Conservation (phyloP, 129 eudicot species). For the Saussurea involucrata region DNA sequence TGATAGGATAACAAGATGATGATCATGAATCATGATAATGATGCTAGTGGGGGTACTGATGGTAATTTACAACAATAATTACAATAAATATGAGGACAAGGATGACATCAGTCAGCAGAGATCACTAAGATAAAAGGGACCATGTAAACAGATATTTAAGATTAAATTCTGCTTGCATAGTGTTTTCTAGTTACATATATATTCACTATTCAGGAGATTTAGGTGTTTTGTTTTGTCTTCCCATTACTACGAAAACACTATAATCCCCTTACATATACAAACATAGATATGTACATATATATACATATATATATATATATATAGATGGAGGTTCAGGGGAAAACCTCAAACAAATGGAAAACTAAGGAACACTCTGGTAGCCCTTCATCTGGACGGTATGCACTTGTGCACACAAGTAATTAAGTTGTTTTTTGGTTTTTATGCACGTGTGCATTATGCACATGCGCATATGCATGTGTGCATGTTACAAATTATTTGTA, state of each 20-base stretch:
- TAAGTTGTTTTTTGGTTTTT: too few relatives aligned
- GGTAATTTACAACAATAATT: neutral
- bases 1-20: slow-evolving; percentile 27
- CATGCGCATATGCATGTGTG: too few relatives aligned
- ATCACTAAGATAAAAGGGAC: neutral
- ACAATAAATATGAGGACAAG: neutral
- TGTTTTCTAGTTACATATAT: neutral
- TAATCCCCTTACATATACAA: neutral
- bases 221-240: neutral
- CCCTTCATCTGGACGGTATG: too few relatives aligned
- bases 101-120: neutral
- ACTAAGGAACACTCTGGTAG: too few relatives aligned
- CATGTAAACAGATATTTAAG: neutral
- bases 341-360: too few relatives aligned
- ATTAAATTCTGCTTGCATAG: neutral
- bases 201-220: neutral
- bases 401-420: too few relatives aligned
- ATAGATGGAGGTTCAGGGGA: too few relatives aligned
- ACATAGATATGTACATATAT: neutral
- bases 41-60: neutral
- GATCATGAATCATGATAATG: neutral
- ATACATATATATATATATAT: too few relatives aligned
- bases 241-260: neutral
- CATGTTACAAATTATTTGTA: too few relatives aligned
- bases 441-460: too few relatives aligned